Conservation (phyloP, 371 early-diverging fungal genomes). For the Rhizopus delemar region DNA sequence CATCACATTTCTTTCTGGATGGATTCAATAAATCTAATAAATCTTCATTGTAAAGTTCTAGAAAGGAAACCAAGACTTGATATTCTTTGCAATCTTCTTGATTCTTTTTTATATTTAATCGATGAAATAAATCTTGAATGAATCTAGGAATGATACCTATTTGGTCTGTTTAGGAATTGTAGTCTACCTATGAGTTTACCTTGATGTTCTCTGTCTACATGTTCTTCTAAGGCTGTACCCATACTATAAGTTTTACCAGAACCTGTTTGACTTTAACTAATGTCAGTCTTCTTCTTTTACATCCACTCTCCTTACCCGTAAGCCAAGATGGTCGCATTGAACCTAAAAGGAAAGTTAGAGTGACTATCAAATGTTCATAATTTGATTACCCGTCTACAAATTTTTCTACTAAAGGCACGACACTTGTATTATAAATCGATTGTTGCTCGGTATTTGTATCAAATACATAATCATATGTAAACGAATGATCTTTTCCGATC, state of each 20-base stretch:
- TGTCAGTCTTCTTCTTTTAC: neutral
- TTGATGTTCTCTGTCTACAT: constrained; percentile 32
- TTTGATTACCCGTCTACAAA: constrained; percentile 83
- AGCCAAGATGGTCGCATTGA: constrained; percentile 91
- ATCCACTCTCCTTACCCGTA: constrained; percentile 75
- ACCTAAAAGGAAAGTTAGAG: constrained; percentile 26
- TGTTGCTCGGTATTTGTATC: constrained; percentile 69
- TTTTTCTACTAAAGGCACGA: constrained; percentile 76
- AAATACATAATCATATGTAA: constrained; percentile 88
- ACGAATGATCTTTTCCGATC: constrained; percentile 69
- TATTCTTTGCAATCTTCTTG: constrained; percentile 42
- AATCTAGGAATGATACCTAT: constrained; percentile 89
- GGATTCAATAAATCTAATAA: constrained; percentile 79
- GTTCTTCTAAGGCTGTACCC: constrained; percentile 67
- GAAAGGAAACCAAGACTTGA: constrained; percentile 72
- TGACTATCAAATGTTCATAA: neutral
- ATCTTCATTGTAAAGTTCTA: constrained; percentile 99
- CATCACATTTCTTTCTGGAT: constrained; percentile 31
- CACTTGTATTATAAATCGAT: constrained; percentile 68
- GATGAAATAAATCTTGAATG: constrained; percentile 64
- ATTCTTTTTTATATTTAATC: constrained; percentile 33
- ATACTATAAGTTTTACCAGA: constrained; percentile 52
- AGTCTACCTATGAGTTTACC: constrained; percentile 8
- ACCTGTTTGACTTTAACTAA: constrained; percentile 29
- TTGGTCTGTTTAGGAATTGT: neutral